A percentile compares a stretch with the other conserved stretches of the same genome.
These are phyloP conservation scores for Paramyrothecium roridum DNA, from an alignment of 2,329 filamentous ascomycete genomes.

Conservation along the genomic window DNA sequence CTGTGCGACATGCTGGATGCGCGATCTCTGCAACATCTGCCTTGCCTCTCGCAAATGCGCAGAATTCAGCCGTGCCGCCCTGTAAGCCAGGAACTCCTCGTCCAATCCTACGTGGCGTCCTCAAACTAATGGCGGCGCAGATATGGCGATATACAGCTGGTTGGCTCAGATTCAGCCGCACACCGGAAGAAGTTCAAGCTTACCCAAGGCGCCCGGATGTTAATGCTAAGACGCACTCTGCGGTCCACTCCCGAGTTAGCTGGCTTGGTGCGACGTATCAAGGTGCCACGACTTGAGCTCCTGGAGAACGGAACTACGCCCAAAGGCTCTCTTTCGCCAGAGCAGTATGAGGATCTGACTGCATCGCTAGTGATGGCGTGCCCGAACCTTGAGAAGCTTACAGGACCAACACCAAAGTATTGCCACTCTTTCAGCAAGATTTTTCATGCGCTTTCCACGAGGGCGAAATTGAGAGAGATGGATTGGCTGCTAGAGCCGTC, in stretches of 20 bases:
- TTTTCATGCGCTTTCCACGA: constrained; percentile 57
- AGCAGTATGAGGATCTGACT: constrained; percentile 55
- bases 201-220: constrained; percentile 48
- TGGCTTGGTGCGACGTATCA: constrained; percentile 52
- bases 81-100: constrained; percentile 36
- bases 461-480: constrained; percentile 53
- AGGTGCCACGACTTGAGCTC: constrained; percentile 45
- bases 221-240: constrained; percentile 56
- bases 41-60: constrained; percentile 49
- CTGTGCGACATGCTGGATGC: constrained; percentile 65
- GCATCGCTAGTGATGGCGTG: constrained; percentile 63
- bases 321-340: constrained; percentile 29
- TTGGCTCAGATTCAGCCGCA: constrained; percentile 51
- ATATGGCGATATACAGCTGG: constrained; percentile 57
- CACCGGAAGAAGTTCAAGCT: constrained; percentile 58
- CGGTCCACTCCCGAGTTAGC: constrained; percentile 51
- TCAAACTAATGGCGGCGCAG: constrained; percentile 25
- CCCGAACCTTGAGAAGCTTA: constrained; percentile 59
- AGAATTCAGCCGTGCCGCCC: constrained; percentile 44
- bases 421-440: constrained; percentile 54
- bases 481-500: constrained; percentile 52
- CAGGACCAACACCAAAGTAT: constrained; percentile 52
- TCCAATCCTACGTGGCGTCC: constrained; percentile 1
- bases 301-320: constrained; percentile 23
- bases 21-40: constrained; percentile 52